These are phyloP conservation scores for Biscogniauxia marginata DNA, from an alignment of 2,329 filamentous ascomycete genomes.

Conservation along the genomic window DNA sequence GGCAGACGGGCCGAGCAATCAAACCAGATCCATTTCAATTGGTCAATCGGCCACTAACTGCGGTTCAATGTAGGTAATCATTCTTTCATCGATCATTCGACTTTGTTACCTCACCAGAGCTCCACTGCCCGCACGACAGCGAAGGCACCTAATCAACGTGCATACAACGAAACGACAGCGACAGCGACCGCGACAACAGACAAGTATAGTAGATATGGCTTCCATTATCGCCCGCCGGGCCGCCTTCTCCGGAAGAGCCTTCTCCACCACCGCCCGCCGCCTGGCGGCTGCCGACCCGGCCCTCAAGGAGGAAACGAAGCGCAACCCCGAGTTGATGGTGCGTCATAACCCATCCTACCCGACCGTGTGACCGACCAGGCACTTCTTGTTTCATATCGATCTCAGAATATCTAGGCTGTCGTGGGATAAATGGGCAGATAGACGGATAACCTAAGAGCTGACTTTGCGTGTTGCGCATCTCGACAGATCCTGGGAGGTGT, in stretches of 20 bases:
- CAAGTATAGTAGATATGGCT: slow-evolving; percentile 45
- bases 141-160: background rate
- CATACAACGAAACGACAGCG: background rate
- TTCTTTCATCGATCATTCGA: background rate
- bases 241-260: slow-evolving; percentile 35
- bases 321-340: slow-evolving; percentile 48
- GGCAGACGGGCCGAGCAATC: background rate
- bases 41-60: background rate
- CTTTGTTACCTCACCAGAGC: background rate
- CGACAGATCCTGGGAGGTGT: slow-evolving; percentile 81
- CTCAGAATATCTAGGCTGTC: background rate
- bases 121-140: background rate
- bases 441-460: slow-evolving; percentile 13
- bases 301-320: slow-evolving; percentile 59
- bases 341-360: slow-evolving; percentile 31
- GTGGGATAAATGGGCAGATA: background rate
- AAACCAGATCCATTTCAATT: background rate
- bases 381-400: background rate
- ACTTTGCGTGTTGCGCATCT: slow-evolving; percentile 9
- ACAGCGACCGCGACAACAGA: background rate
- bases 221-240: slow-evolving; percentile 55
- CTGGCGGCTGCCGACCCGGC: slow-evolving; percentile 39
- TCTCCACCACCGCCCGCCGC: slow-evolving; percentile 54
- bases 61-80: background rate
- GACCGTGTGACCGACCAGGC: background rate